Percentiles rank a stretch among this genome's conserved stretches.
Evolutionary conservation across 2,329 filamentous ascomycete genomes (phyloP).

Genomic region (Fusarium sp.): DNA sequence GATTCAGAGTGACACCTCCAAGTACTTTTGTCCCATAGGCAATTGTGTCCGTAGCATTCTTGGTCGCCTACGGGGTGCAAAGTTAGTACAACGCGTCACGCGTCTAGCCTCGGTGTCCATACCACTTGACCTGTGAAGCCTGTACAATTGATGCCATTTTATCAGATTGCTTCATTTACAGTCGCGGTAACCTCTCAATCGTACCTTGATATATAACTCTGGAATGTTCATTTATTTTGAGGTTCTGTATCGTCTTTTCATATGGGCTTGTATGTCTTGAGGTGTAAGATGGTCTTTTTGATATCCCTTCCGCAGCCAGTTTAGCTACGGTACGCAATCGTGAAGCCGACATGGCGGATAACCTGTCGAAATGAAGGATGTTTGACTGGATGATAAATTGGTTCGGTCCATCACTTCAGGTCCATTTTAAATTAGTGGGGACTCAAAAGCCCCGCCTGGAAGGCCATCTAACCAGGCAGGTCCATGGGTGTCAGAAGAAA

Average conservation of each 20-base stretch:
- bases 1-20: conserved; percentile 54
- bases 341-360: background rate
- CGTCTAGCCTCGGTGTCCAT: conserved; percentile 3
- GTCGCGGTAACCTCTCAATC: background rate
- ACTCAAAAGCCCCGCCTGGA: background rate
- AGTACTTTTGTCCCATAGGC: conserved; percentile 54
- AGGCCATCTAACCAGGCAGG: too few species aligned
- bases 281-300: background rate
- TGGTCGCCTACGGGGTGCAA: conserved; percentile 48
- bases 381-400: background rate
- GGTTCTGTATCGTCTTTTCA: background rate
- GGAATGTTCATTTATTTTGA: background rate
- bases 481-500: too few species aligned
- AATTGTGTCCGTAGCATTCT: conserved; percentile 54
- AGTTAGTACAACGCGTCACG: background rate
- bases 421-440: background rate
- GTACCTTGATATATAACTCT: conserved; percentile 9
- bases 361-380: background rate
- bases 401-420: background rate
- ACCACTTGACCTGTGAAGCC: conserved; percentile 56
- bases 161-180: background rate
- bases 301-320: background rate
- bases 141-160: conserved; percentile 6
- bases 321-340: background rate
- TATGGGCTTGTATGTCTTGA: background rate